These are phyloP conservation scores for Gossypium schwendimanii DNA, from an alignment of 441 rosid species.

Conservation along the genomic window DNA sequence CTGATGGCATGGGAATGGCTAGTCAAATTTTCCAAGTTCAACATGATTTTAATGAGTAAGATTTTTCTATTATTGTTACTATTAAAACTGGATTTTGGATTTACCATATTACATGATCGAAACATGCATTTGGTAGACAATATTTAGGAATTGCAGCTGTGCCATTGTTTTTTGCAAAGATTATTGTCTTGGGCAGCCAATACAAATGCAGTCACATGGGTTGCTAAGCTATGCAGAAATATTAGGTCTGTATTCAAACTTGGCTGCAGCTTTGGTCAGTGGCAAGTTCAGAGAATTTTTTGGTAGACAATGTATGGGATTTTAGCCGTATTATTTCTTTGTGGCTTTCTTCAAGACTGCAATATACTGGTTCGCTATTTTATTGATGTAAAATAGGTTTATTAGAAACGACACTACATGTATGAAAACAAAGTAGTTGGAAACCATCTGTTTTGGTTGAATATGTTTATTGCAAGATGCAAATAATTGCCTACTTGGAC, in stretches of 20 bases:
- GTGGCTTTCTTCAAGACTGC: neutral
- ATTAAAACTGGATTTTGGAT: neutral
- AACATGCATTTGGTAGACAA: neutral
- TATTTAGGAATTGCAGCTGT: neutral
- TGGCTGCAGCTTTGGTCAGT: neutral
- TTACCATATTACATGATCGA: constrained; percentile 5
- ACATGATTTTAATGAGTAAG: constrained; percentile 85
- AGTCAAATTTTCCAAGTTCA: constrained; percentile 40
- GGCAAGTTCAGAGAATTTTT: neutral
- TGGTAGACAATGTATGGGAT: neutral
- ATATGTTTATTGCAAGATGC: neutral
- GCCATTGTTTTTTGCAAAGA: neutral
- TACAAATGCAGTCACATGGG: neutral
- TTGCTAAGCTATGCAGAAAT: neutral
- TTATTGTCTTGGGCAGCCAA: neutral
- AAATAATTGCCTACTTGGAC: neutral
- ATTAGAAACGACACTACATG: neutral
- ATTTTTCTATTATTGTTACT: neutral
- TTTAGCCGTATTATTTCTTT: neutral
- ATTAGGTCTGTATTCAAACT: neutral
- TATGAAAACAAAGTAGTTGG: neutral
- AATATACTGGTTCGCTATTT: neutral
- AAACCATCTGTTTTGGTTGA: neutral
- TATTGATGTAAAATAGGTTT: neutral
- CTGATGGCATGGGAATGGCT: constrained; percentile 24